A percentile compares a stretch with the other conserved stretches of the same genome.
These are phyloP conservation scores for Lactarius sanguifluus DNA, from an alignment of 768 basidiomycete species.

Conservation along the genomic window DNA sequence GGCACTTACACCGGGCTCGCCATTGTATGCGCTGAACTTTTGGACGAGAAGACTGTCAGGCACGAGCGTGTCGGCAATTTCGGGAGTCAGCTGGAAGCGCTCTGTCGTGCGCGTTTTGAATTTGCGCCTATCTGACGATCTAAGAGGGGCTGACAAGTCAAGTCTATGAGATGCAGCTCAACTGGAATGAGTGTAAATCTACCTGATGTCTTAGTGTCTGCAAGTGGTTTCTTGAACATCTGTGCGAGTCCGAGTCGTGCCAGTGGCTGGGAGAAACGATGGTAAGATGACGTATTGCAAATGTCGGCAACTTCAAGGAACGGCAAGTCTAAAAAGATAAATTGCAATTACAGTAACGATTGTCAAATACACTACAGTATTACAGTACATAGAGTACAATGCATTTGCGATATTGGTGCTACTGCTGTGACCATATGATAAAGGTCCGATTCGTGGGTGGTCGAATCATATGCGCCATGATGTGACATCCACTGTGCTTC, in stretches of 20 bases:
- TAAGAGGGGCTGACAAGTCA: constrained; percentile 51
- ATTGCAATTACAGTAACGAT: neutral
- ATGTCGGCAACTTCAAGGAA: neutral
- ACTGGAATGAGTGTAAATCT: neutral
- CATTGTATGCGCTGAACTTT: constrained; percentile 64
- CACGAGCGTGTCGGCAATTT: constrained; percentile 66
- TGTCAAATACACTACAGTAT: too few species aligned
- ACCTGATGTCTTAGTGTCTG: constrained; percentile 67
- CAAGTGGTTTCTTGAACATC: constrained; percentile 81
- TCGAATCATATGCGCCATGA: too few species aligned
- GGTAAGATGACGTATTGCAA: neutral
- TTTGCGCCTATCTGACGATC: constrained; percentile 72
- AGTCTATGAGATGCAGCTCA: neutral
- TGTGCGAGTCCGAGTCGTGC: too few species aligned
- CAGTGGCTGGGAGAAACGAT: neutral
- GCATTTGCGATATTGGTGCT: too few species aligned
- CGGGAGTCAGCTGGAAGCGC: constrained; percentile 47
- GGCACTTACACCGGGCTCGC: constrained; percentile 63
- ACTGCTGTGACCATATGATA: too few species aligned
- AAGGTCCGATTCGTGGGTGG: too few species aligned
- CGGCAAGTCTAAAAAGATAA: neutral
- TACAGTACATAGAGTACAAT: too few species aligned
- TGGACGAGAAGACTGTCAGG: constrained; percentile 70
- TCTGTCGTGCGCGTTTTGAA: constrained; percentile 59
- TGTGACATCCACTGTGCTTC: too few species aligned